A percentile compares a stretch with the other conserved stretches of the same genome.
Evolutionary conservation across 2,329 filamentous ascomycete species (phyloP).

Genomic region (Aspergillus sp.): DNA sequence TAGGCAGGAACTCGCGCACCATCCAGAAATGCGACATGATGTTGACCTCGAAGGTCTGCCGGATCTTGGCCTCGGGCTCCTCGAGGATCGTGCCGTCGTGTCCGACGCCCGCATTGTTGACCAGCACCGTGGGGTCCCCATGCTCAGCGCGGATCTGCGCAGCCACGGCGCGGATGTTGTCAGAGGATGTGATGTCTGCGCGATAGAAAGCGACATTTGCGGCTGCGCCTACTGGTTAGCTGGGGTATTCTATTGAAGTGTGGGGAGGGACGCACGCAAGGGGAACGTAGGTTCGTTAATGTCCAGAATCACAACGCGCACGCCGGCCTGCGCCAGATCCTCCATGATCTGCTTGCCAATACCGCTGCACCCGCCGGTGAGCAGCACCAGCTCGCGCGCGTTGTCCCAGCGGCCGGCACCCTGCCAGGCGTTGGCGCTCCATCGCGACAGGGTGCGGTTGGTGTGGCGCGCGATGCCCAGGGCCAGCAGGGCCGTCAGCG

Average conservation of each 20-base stretch:
- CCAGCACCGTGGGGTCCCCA: constrained; percentile 46
- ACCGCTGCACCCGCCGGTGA: constrained; percentile 37
- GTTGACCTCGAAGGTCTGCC: constrained; percentile 53
- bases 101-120: constrained; percentile 53
- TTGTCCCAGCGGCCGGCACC: constrained; percentile 22
- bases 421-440: constrained; percentile 31
- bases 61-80: constrained; percentile 42
- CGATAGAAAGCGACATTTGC: constrained; percentile 37
- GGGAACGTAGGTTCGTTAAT: constrained; percentile 31
- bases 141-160: constrained; percentile 37
- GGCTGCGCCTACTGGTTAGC: constrained; percentile 10
- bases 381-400: constrained; percentile 30
- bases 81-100: constrained; percentile 48
- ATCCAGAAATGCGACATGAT: constrained; percentile 51
- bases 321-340: constrained; percentile 26
- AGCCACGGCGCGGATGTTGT: constrained; percentile 31
- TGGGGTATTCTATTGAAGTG: not conserved
- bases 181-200: constrained; percentile 35
- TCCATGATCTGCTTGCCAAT: constrained; percentile 38
- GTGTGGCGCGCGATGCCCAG: constrained; percentile 24
- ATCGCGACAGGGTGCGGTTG: constrained; percentile 27
- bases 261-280: constrained; percentile 21
- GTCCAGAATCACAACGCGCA: constrained; percentile 36
- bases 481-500: constrained; percentile 20
- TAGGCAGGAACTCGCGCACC: constrained; percentile 52